These are phyloP conservation scores for Xylariaceae sp. DNA, from an alignment of 2,329 filamentous ascomycete species.

Conservation along the genomic window DNA sequence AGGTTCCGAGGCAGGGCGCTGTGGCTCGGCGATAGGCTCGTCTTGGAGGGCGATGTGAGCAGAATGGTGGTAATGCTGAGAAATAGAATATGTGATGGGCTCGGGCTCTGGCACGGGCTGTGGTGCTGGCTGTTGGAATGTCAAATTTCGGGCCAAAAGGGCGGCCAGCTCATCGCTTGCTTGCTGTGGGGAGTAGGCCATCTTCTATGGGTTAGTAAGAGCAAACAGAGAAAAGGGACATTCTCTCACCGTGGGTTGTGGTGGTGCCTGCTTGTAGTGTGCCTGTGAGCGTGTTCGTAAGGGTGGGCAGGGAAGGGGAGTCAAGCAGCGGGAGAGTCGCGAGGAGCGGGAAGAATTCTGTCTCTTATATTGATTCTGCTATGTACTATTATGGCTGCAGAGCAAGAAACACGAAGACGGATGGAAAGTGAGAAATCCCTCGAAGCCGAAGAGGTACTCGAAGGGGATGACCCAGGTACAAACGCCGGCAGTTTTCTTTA, in stretches of 20 bases:
- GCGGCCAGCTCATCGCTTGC: constrained; percentile 77
- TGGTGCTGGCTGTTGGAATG: constrained; percentile 45
- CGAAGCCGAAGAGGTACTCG: too few relatives aligned
- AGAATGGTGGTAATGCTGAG: constrained; percentile 81
- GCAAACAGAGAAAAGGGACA: constrained; percentile 3
- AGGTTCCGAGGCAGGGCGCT: constrained; percentile 49
- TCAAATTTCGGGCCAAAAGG: constrained; percentile 75
- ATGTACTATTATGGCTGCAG: too few relatives aligned
- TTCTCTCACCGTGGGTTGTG: constrained; percentile 5
- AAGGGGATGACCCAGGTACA: too few relatives aligned
- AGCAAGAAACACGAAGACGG: too few relatives aligned
- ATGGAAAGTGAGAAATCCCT: too few relatives aligned
- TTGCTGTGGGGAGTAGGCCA: constrained; percentile 47
- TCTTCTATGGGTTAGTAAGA: constrained; percentile 23
- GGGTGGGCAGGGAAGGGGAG: too few relatives aligned
- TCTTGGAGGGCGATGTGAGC: constrained; percentile 55
- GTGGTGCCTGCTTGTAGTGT: too few relatives aligned
- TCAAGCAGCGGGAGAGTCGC: constrained; percentile 15
- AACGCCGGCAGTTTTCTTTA: too few relatives aligned
- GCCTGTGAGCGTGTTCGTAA: constrained; percentile 10
- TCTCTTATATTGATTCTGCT: constrained; percentile 51
- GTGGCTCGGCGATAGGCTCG: constrained; percentile 32
- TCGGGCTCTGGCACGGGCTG: constrained; percentile 33
- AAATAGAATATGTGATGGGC: constrained; percentile 66
- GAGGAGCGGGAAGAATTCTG: constrained; percentile 28